phyloP scores from a whole-genome alignment of 1,284 basidiomycete genomes.

The Irpex rosettiformis region DNA sequence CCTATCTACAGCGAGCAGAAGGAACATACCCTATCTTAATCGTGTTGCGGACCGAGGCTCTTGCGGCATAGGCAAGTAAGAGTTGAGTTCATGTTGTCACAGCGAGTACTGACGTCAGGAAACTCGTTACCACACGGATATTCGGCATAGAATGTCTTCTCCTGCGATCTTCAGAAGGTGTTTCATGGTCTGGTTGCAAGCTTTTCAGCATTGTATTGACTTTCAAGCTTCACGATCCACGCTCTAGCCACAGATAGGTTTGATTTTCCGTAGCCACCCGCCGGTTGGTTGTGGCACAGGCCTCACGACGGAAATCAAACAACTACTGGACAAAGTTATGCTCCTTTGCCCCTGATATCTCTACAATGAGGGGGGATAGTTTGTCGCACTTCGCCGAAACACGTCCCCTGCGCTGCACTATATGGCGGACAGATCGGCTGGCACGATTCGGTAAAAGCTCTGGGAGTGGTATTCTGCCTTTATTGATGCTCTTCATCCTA shows the following conservation, averaged over 20 bases:
- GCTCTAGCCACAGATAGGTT: not conserved
- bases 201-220: not conserved
- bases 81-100: not conserved
- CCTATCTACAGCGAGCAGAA: too few species aligned
- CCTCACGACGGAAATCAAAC: not conserved
- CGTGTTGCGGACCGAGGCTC: too few species aligned
- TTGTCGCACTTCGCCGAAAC: too few species aligned
- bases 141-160: not conserved
- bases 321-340: not conserved
- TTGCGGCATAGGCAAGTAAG: not conserved
- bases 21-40: too few species aligned
- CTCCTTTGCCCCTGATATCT: not conserved
- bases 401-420: too few species aligned
- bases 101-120: not conserved
- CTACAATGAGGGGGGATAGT: not conserved
- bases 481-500: too few species aligned
- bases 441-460: too few species aligned
- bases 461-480: too few species aligned
- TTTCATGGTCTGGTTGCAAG: not conserved
- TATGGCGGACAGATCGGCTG: too few species aligned
- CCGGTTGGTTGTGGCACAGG: not conserved
- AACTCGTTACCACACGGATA: not conserved
- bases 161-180: not conserved
- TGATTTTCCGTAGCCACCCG: not conserved
- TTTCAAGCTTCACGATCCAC: not conserved